A percentile compares a stretch with the other conserved stretches of the same genome.
Conservation (phyloP, 768 basidiomycete genomes). For the Jaapia argillacea region DNA sequence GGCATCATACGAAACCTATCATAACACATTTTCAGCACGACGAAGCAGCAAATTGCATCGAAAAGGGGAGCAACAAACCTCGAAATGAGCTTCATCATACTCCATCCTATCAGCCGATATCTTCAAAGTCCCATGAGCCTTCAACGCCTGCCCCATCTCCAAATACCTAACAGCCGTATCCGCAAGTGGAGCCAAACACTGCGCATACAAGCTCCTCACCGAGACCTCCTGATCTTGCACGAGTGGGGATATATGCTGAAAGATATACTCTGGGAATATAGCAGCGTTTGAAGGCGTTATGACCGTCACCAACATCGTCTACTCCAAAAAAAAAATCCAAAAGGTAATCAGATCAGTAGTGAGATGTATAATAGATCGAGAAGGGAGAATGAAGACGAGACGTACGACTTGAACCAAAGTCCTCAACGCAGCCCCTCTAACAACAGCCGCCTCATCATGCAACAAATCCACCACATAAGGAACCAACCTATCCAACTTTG, state of each 20-base stretch:
- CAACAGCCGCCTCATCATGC: conserved; percentile 75
- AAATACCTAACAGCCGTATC: conserved; percentile 82
- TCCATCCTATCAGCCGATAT: conserved; percentile 55
- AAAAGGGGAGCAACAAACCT: no score
- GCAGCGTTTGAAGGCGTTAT: conserved; percentile 55
- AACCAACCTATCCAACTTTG: conserved; percentile 86
- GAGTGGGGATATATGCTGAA: conserved; percentile 81
- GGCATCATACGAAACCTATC: conserved; percentile 86
- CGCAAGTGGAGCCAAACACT: conserved; percentile 77
- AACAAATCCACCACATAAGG: conserved; percentile 87
- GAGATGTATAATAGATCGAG: background rate
- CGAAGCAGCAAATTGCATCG: conserved; percentile 1
- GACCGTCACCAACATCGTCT: conserved; percentile 56
- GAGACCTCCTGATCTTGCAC: conserved; percentile 77
- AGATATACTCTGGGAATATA: conserved; percentile 92
- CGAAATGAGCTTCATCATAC: conserved; percentile 71
- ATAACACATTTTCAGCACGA: no score
- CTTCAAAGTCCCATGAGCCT: conserved; percentile 70
- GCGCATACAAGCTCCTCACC: conserved; percentile 73
- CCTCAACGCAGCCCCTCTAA: conserved; percentile 71
- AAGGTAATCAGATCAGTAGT: background rate
- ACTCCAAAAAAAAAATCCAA: background rate
- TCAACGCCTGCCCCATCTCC: conserved; percentile 89
- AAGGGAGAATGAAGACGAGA: conserved; percentile 9
- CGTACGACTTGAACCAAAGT: conserved; percentile 79